These are phyloP conservation scores for Thymus mandschuricus DNA, from an alignment of 257 asterid species.

Conservation along the genomic window DNA sequence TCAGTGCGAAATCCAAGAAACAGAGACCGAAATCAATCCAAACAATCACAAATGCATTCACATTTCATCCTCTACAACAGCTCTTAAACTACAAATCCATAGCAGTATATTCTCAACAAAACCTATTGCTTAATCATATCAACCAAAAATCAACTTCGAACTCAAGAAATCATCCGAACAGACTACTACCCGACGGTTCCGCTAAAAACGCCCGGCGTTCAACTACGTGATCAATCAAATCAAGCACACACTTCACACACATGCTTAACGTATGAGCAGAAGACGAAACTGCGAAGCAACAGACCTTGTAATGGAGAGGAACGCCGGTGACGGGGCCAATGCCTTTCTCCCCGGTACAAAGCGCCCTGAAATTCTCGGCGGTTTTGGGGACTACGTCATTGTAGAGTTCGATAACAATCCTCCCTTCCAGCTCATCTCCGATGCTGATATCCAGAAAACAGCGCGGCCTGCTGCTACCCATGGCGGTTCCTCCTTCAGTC, in stretches of 20 bases:
- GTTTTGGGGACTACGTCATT: slow-evolving; percentile 87
- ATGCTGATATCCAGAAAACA: slow-evolving; percentile 84
- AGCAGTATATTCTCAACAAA: background rate
- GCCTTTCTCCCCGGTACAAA: slow-evolving; percentile 98
- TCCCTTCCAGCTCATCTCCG: slow-evolving; percentile 92
- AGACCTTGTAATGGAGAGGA: slow-evolving; percentile 92
- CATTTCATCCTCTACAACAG: slow-evolving; percentile 3
- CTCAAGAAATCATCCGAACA: slow-evolving; percentile 1
- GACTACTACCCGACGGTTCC: background rate
- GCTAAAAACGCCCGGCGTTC: background rate
- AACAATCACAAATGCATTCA: slow-evolving; percentile 7
- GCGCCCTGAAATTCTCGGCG: slow-evolving; percentile 96
- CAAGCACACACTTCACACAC: background rate
- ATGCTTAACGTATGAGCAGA: background rate
- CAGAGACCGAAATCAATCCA: slow-evolving; percentile 19
- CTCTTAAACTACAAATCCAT: background rate
- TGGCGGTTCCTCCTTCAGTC: slow-evolving; percentile 25
- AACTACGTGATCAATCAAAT: slow-evolving; percentile 13
- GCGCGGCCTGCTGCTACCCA: slow-evolving; percentile 52
- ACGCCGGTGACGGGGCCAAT: slow-evolving; percentile 77
- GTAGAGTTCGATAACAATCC: slow-evolving; percentile 77
- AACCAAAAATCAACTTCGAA: background rate
- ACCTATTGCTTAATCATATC: slow-evolving; percentile 9
- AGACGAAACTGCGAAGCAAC: background rate
- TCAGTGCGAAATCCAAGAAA: background rate